A percentile compares a stretch with the other conserved stretches of the same genome.
Evolutionary conservation across 805 yeast genomes (phyloP).

Genomic region (Yarrowia phangngaensis): DNA sequence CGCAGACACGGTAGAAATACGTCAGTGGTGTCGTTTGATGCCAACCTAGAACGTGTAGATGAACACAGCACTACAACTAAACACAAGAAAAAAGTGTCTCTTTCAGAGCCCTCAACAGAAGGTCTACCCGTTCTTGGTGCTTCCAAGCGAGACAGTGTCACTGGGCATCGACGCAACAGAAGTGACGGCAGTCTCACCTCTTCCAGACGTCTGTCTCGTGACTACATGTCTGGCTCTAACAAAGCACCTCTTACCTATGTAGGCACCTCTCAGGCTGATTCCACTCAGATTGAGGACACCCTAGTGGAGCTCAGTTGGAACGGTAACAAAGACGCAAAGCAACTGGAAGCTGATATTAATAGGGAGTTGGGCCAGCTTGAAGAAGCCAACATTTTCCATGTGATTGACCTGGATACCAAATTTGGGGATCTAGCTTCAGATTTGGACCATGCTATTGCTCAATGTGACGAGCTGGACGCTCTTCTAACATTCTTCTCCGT

Average conservation of each 20-base stretch:
- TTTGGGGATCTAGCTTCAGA: constrained; percentile 45
- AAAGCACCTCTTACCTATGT: constrained; percentile 17
- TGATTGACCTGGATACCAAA: constrained; percentile 49
- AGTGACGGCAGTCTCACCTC: constrained; percentile 9
- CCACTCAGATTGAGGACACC: constrained; percentile 52
- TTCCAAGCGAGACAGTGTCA: not conserved
- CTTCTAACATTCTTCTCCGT: constrained; percentile 54
- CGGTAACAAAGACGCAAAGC: constrained; percentile 58
- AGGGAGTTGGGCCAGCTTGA: constrained; percentile 60
- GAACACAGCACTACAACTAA: constrained; percentile 2
- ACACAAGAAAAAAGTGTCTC: too few relatives aligned
- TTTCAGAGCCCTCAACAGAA: too few relatives aligned
- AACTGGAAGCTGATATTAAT: constrained; percentile 54
- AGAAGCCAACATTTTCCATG: constrained; percentile 55
- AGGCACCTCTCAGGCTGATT: constrained; percentile 28
- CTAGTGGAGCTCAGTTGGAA: constrained; percentile 79
- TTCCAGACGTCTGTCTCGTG: constrained; percentile 11
- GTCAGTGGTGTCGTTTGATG: constrained; percentile 13
- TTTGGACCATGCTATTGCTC: constrained; percentile 46
- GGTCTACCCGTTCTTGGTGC: constrained; percentile 16
- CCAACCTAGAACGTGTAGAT: constrained; percentile 8
- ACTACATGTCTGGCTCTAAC: constrained; percentile 4
- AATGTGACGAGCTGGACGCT: constrained; percentile 56
- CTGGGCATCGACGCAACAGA: constrained; percentile 10
- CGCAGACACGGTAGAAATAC: constrained; percentile 9